phyloP scores from a whole-genome alignment of 2,329 filamentous ascomycete genomes.

The Sporothrix brunneoviolacea region DNA sequence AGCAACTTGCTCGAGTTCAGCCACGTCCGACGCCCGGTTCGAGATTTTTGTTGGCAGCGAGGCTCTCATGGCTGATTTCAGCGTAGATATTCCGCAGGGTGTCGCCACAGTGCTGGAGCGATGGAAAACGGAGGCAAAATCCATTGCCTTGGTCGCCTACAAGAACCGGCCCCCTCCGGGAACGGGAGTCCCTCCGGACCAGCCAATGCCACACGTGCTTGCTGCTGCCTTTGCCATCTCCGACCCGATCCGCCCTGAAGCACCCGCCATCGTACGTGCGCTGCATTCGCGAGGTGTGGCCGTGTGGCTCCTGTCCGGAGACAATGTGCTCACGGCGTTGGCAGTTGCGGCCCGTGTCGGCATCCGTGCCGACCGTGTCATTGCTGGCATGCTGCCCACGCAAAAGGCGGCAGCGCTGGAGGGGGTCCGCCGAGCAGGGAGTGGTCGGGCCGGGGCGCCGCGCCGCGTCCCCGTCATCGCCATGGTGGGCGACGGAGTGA shows the following conservation, averaged over 20 bases:
- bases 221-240: conserved; percentile 67
- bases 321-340: conserved; percentile 76
- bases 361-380: conserved; percentile 66
- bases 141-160: conserved; percentile 49
- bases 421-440: no score
- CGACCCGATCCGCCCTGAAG: conserved; percentile 73
- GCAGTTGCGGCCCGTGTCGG: conserved; percentile 72
- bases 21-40: conserved; percentile 23
- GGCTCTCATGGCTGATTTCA: conserved; percentile 51
- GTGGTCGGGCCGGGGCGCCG: no score
- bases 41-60: conserved; percentile 68
- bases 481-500: conserved; percentile 87
- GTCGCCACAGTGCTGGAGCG: conserved; percentile 35
- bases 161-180: no score
- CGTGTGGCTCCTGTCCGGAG: conserved; percentile 89
- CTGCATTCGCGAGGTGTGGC: conserved; percentile 60
- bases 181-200: no score
- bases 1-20: conserved; percentile 37
- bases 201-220: conserved; percentile 47
- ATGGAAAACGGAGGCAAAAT: conserved; percentile 60
- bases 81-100: conserved; percentile 31
- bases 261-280: conserved; percentile 54
- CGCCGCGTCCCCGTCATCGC: conserved; percentile 53
- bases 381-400: conserved; percentile 79
- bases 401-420: conserved; percentile 71